Evolutionary conservation across 1,139 yeast genomes (phyloP), one percentile per base, ranked within the genome.

Genomic region (Debaryomyces sp.): DNA sequence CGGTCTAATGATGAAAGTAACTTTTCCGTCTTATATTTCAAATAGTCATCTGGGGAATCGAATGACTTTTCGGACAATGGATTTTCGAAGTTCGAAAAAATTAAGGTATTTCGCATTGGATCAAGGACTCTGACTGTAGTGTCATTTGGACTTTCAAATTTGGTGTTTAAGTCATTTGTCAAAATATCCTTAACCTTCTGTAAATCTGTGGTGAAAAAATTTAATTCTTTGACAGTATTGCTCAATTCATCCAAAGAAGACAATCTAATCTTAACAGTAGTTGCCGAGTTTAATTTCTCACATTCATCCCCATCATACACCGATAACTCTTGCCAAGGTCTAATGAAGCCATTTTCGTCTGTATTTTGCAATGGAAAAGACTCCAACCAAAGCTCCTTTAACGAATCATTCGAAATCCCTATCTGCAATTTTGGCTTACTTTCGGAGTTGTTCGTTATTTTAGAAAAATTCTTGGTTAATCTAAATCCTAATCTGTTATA

Each of bases 331-430:
- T 83, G 87, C 68, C 82, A 72, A 13, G 90, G 90, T 38, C 75
- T 69, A 52, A 81, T 63, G 58, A 71, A 66, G 1, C 84, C 85
- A 41, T 70, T 60, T 18, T 60, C 63, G 56, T 78, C 81, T 22
- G 70, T 50, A 55, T 78, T 78, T 46, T 82, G 80, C 42, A 85
- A 70, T 22, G 89, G 89, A 64, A 84, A 85, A 22, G 84, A 71
- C 59, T 86, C 88, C 43, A 87, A 62, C 94, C 95, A 87, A 39
- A 81, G 67, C 65, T 87, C 95, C 54, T 75, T 77, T 46, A 84
- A 60, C 0, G 91, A 85, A 54, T 85, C 89, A 50, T 73, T 75
- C 18, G 89, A 80, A 39, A 87, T 73, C 4, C 92, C 92, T 43
- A 68, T 57, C 43, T 67, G 72, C 34, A 62, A 59, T 50, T 59